phyloP scores from a whole-genome alignment of 495 filamentous ascomycete genomes.

The Lophiotrema nucula region DNA sequence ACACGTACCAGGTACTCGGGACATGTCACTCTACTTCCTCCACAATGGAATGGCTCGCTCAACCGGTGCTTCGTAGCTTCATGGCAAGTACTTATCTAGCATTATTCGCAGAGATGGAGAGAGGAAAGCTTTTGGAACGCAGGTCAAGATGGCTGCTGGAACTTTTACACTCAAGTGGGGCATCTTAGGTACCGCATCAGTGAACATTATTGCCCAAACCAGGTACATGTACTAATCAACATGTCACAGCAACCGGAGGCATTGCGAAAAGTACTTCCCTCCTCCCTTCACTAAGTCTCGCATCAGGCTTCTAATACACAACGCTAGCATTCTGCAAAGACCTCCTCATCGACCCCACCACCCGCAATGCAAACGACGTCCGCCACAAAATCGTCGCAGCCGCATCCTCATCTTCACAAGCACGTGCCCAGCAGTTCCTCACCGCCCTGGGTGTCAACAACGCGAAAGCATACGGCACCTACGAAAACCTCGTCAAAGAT shows the following conservation, averaged over 20 bases:
- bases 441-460: constrained; percentile 56
- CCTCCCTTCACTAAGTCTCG: neutral
- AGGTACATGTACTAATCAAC: constrained; percentile 9
- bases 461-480: constrained; percentile 77
- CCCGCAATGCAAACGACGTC: constrained; percentile 70
- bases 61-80: too few relatives aligned
- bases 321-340: constrained; percentile 69
- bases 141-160: constrained; percentile 34
- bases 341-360: constrained; percentile 72
- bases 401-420: constrained; percentile 71
- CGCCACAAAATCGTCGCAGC: constrained; percentile 76
- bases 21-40: too few relatives aligned
- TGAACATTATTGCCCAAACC: constrained; percentile 29
- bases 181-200: constrained; percentile 62
- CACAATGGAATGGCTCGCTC: too few relatives aligned
- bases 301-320: too few relatives aligned
- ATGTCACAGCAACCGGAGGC: constrained; percentile 29
- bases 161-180: constrained; percentile 72
- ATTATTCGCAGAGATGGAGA: too few relatives aligned
- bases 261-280: constrained; percentile 28
- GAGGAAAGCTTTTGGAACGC: too few relatives aligned
- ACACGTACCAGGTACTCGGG: too few relatives aligned
- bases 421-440: constrained; percentile 72
- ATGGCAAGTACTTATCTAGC: too few relatives aligned
- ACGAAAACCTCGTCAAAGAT: constrained; percentile 74